phyloP scores from a whole-genome alignment of 495 filamentous ascomycete species.

The Lasiosphaeris hirsuta region DNA sequence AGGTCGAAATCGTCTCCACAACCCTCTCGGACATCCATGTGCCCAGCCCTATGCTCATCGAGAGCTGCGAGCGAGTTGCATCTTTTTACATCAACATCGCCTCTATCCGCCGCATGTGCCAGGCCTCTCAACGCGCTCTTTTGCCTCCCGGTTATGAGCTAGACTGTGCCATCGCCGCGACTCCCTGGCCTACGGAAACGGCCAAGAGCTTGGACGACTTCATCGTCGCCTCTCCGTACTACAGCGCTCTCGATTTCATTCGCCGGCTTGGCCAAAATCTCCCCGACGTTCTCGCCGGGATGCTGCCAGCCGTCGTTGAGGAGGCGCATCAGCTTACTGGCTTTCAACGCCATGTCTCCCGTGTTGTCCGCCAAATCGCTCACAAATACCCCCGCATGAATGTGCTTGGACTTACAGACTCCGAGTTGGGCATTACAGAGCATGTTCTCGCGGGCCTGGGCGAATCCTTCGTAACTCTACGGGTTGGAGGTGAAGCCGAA shows the following conservation, averaged over 20 bases:
- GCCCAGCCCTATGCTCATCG: conserved; percentile 24
- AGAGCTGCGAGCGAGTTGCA: conserved; percentile 39
- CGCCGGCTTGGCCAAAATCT: conserved; percentile 22
- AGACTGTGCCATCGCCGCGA: conserved; percentile 1
- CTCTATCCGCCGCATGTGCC: background rate
- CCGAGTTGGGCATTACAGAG: conserved; percentile 25
- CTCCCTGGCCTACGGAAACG: conserved; percentile 31
- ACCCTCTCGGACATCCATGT: background rate
- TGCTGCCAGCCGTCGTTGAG: conserved; percentile 25
- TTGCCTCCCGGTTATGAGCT: background rate
- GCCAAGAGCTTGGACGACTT: conserved; percentile 28
- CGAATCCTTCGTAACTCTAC: conserved; percentile 32
- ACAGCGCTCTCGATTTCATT: conserved; percentile 27
- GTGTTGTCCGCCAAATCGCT: conserved; percentile 36
- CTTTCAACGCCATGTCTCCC: conserved; percentile 35
- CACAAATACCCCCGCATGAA: conserved; percentile 43
- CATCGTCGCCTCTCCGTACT: conserved; percentile 31
- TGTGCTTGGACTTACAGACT: conserved; percentile 36
- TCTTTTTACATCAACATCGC: conserved; percentile 24
- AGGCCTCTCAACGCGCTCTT: background rate
- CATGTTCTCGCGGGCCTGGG: conserved; percentile 33
- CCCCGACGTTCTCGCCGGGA: conserved; percentile 23
- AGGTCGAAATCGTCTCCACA: conserved; percentile 32
- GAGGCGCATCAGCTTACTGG: conserved; percentile 28
- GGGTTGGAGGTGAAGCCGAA: conserved; percentile 19